Conservation (phyloP, 352 stramenopile genomes). For the Globisporangium ultimum region DNA sequence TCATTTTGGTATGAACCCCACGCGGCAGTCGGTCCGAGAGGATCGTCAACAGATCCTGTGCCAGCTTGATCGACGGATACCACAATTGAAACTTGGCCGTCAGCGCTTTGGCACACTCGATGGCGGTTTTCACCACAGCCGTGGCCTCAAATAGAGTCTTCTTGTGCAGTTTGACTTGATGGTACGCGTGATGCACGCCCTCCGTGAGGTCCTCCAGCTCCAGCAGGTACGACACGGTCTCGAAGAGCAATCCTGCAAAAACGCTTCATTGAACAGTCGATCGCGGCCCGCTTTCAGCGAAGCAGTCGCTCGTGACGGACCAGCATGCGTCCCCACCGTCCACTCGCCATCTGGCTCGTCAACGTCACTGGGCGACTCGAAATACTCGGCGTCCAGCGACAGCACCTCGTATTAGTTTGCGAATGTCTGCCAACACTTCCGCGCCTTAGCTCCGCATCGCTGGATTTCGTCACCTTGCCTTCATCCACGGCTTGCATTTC, state of each 20-base stretch:
- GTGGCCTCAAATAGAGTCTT: slow-evolving; percentile 36
- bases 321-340: background rate
- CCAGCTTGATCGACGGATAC: slow-evolving; percentile 18
- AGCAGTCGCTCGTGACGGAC: no score
- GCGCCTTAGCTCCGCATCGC: background rate
- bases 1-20: background rate
- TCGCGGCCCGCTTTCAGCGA: slow-evolving; percentile 4
- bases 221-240: slow-evolving; percentile 25
- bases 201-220: slow-evolving; percentile 14
- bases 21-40: slow-evolving; percentile 5
- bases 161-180: slow-evolving; percentile 27
- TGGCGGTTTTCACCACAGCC: slow-evolving; percentile 25
- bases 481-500: background rate
- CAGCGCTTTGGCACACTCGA: slow-evolving; percentile 14
- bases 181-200: slow-evolving; percentile 23
- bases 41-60: slow-evolving; percentile 18
- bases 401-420: slow-evolving; percentile 25
- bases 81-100: slow-evolving; percentile 20
- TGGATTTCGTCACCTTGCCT: no score
- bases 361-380: background rate
- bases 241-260: slow-evolving; percentile 23
- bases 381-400: slow-evolving; percentile 18
- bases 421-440: slow-evolving; percentile 4
- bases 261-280: slow-evolving; percentile 17
- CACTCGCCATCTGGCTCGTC: background rate